Evolutionary conservation across 139 green algal genomes (phyloP).

Genomic region (Closterium sp.): DNA sequence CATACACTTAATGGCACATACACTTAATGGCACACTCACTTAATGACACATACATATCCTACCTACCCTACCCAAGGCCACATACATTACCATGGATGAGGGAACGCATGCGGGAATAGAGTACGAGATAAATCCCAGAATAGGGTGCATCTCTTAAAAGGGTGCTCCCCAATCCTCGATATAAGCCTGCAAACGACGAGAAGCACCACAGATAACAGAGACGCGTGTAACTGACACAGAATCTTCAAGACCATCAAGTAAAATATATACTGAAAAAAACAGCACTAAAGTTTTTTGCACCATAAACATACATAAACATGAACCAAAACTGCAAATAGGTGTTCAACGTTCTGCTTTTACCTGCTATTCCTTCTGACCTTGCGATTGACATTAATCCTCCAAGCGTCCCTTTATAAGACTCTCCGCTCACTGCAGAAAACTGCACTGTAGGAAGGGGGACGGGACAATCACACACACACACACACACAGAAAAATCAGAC

Average conservation of each 20-base stretch:
- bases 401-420: background rate
- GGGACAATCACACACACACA: too few relatives aligned
- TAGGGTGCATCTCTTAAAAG: constrained; percentile 87
- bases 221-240: too few relatives aligned
- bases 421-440: background rate
- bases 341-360: background rate
- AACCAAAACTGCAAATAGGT: background rate
- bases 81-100: background rate
- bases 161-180: constrained; percentile 72
- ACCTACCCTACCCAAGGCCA: background rate
- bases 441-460: background rate
- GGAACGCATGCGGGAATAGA: constrained; percentile 67
- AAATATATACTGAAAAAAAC: too few relatives aligned
- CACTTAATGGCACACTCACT: background rate
- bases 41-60: background rate
- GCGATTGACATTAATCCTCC: background rate
- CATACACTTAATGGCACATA: background rate
- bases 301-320: too few relatives aligned
- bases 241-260: too few relatives aligned
- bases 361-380: background rate
- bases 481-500: background rate
- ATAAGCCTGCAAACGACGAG: constrained; percentile 33
- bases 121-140: constrained; percentile 89
- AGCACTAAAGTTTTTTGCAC: too few relatives aligned
- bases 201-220: too few relatives aligned